Base-by-base conservation (phyloP, 345 rosid genomes). In the Citrus hindsii region DNA sequence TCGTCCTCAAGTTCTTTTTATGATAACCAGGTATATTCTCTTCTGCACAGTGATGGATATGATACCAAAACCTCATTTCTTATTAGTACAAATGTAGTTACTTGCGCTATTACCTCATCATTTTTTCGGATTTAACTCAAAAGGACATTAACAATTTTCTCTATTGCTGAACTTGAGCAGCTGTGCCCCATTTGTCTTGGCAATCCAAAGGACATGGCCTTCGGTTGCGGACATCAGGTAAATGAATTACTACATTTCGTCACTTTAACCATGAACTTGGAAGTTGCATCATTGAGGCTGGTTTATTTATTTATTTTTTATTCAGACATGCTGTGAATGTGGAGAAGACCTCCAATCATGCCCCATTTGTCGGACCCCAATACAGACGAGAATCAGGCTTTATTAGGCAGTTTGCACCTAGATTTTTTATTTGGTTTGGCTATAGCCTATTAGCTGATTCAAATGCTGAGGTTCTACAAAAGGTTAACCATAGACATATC, bases 181-280 rank as follows among this genome's bases (percentile, higher is more conserved):
- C 46, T 79, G 79, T 94, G 98, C 70, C 92, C 94, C 70, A 84
- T 94, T 75, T 94, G 97, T 81, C 83, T 92, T 69, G 73, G 83
- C 48, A 89, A 84, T 83, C 77, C 79, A 59, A 91, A 90, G 77
- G 83, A 89, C 84, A 87, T 91, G 97, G 93, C 97, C 77, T 92
- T 94, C 64, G 92, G 92, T 61, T 92, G 98, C 58, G 96, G 98
- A 21, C 98, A 94, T 82, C 97, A 89, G 93, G 96, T 89, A 79
- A 67, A 56, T 56, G 38, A 62, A 53, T 69, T 61, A n/a, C 76
- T 67, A 18, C 42, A 53, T 56, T 56, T 42, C 27, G 48, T 69
- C 16, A 38, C 13, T 25, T 75, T 46, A 70, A 76, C 74, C 24
- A 22, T 40, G 32, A 77, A 13, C 38, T 68, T 77, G 19, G 35